Evolutionary conservation across 495 filamentous ascomycete genomes (phyloP), one percentile per base, ranked within the genome.

Genomic region (Terfezia boudieri): DNA sequence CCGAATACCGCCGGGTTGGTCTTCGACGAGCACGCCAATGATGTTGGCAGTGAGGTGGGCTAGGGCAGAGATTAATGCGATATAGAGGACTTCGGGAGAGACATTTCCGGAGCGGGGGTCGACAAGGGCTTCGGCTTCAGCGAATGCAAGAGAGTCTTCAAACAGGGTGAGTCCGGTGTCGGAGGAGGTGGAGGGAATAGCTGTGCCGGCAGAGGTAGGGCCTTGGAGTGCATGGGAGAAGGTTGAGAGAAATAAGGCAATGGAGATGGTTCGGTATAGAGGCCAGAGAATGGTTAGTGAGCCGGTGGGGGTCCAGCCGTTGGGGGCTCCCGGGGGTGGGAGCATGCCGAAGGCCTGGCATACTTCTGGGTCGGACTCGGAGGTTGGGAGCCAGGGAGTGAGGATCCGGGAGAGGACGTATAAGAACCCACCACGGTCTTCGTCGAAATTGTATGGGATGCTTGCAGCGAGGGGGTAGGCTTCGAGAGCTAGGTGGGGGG

Each of bases 121-220:
- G 49, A 51, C 49, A 46, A 60, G 57, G 8, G 84, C 81, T 64
- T 98, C 92, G 4, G 90, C 86, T 66, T 98, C 92, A 1, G 90
- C 86, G 67, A 96, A 98, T 0, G 90, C 90, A 12, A 98, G 71
- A 0, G 90, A 96, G 63, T 94, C 86, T 60, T 98, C 90, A 63
- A 98, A 90, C 17, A 96, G 75, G 0, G 88, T 94, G 84, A 96
- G 95, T 7, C 88, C 86, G 0, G 86, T 90, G 68, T 96, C 90
- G 0, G 90, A 96, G 63, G 94, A 86, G 60, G 96, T 92, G 63
- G 96, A 90, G 17, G 95, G 75, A 85, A 96, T 95, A 7, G 87
- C 86, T 0, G 86, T 90, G 68, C 95, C 49, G 56, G 80, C 76
- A 7, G 82, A 73, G 4, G 74, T 72, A 10, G 82, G 76, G n/a